A percentile compares a stretch with the other conserved stretches of the same genome.
Conservation (phyloP, 2,329 filamentous ascomycete genomes). For the Fusarium torulosum region DNA sequence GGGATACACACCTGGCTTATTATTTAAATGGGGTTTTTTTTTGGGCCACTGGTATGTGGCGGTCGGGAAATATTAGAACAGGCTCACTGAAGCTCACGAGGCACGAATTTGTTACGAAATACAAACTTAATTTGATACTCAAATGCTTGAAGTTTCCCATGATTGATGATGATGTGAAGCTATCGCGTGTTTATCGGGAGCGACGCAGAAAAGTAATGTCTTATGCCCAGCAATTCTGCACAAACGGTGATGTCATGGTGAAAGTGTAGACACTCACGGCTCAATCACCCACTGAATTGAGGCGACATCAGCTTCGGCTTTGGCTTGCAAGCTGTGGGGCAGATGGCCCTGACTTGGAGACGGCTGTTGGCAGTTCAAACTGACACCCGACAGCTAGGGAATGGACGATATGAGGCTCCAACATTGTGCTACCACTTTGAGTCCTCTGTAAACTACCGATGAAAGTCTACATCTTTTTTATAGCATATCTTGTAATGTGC, state of each 20-base stretch:
- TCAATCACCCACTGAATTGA: not conserved
- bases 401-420: no score
- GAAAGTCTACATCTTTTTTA: no score
- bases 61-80: conserved; percentile 5
- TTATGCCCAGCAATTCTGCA: not conserved
- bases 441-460: no score
- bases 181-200: not conserved
- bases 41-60: not conserved
- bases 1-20: not conserved
- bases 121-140: conserved; percentile 17
- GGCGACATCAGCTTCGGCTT: not conserved
- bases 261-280: not conserved
- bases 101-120: conserved; percentile 20
- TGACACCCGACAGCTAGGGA: no score
- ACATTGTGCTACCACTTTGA: no score
- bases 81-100: conserved; percentile 2
- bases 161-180: not conserved
- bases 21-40: not conserved
- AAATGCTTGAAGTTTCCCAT: not conserved
- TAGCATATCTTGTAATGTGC: no score
- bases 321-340: no score
- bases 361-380: not conserved
- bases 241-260: not conserved
- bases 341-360: not conserved
- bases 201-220: not conserved